Percentiles rank a stretch among this genome's conserved stretches.
These are phyloP conservation scores for Candida coquimbonensis DNA, from an alignment of 805 yeast species.

Conservation along the genomic window DNA sequence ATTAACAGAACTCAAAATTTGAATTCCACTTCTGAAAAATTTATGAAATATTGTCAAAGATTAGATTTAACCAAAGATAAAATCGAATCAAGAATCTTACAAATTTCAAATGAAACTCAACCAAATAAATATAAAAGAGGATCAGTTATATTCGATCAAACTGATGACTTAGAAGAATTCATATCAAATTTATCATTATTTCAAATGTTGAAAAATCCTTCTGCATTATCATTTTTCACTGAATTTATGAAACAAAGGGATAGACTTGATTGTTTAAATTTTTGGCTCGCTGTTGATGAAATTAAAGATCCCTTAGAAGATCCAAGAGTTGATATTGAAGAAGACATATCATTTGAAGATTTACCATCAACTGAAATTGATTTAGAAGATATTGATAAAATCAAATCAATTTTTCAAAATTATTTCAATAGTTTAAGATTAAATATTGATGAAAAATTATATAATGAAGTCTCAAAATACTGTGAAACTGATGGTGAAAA, in stretches of 20 bases:
- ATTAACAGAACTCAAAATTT: slow-evolving; percentile 32
- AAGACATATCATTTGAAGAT: slow-evolving; percentile 12
- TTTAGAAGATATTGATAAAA: slow-evolving; percentile 42
- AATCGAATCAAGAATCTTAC: slow-evolving; percentile 24
- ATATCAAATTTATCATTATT: slow-evolving; percentile 26
- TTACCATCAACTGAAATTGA: slow-evolving; percentile 1
- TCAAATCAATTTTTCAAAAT: slow-evolving; percentile 38
- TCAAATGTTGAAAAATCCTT: slow-evolving; percentile 42
- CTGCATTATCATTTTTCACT: slow-evolving; percentile 41
- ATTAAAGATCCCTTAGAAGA: slow-evolving; percentile 65
- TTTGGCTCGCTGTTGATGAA: slow-evolving; percentile 61
- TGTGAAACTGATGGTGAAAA: slow-evolving; percentile 18
- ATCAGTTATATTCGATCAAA: slow-evolving; percentile 6
- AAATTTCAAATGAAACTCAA: slow-evolving; percentile 17
- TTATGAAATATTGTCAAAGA: slow-evolving; percentile 24
- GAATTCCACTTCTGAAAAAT: slow-evolving; percentile 23
- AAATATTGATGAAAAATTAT: slow-evolving; percentile 23
- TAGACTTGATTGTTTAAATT: slow-evolving; percentile 42
- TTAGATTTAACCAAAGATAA: slow-evolving; percentile 25
- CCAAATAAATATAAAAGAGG: slow-evolving; percentile 1
- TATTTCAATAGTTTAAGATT: slow-evolving; percentile 32
- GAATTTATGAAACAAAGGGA: slow-evolving; percentile 49
- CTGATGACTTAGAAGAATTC: slow-evolving; percentile 17
- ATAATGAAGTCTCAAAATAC: slow-evolving; percentile 32
- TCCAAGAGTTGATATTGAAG: slow-evolving; percentile 25